Percentiles rank a stretch among this genome's conserved stretches.
Conservation (phyloP, 495 filamentous ascomycete species). For the Trichoderma gamsii region DNA sequence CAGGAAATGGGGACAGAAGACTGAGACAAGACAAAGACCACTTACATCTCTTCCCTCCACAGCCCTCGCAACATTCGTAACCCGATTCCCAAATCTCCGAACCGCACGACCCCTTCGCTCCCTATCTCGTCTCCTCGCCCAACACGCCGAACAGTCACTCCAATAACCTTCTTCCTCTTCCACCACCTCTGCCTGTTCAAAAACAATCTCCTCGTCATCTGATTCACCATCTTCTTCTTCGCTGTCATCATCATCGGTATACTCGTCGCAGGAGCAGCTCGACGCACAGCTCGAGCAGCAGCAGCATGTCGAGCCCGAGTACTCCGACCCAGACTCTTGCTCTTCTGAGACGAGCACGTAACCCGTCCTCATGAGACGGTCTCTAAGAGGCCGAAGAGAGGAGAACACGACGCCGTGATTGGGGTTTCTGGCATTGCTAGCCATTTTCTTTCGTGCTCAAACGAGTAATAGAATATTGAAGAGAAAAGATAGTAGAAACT, state of each 20-base stretch:
- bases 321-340: not conserved
- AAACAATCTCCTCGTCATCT: too few species aligned
- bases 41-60: not conserved
- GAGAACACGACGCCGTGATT: not conserved
- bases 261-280: not conserved
- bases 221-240: not conserved
- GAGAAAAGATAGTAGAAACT: too few species aligned
- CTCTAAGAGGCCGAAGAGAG: not conserved
- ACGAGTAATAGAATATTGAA: too few species aligned
- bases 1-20: not conserved
- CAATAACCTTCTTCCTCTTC: not conserved
- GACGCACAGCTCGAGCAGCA: not conserved
- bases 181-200: too few species aligned
- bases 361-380: not conserved
- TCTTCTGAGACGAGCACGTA: not conserved
- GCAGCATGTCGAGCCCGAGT: not conserved
- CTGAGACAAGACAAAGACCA: not conserved
- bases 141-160: not conserved
- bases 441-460: not conserved
- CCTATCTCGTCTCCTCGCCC: not conserved
- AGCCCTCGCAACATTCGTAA: not conserved
- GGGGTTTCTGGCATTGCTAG: not conserved
- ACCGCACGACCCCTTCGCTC: not conserved
- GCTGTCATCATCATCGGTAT: not conserved
- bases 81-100: not conserved